Percentiles rank a stretch among this genome's conserved stretches.
These are phyloP conservation scores for Annulohypoxylon stygium DNA, from an alignment of 495 filamentous ascomycete genomes.

Conservation along the genomic window DNA sequence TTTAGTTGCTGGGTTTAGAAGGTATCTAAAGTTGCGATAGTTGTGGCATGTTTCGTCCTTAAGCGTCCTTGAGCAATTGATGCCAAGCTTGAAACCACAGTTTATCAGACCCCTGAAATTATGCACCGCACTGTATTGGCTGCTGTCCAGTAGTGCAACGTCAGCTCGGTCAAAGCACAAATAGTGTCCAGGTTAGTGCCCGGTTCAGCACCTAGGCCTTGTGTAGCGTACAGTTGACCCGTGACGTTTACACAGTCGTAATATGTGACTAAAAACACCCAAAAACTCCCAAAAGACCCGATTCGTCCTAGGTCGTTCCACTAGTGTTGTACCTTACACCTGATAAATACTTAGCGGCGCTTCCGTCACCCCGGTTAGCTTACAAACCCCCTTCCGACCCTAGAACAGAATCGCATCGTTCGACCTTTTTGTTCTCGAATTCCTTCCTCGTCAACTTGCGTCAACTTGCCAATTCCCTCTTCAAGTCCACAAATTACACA, in stretches of 20 bases:
- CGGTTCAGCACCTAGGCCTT: background rate
- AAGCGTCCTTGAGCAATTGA: constrained; percentile 6
- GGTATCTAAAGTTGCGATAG: constrained; percentile 10
- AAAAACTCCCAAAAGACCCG: constrained; percentile 18
- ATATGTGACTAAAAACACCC: constrained; percentile 7
- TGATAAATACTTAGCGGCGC: background rate
- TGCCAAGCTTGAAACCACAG: constrained; percentile 26
- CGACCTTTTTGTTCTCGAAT: constrained; percentile 32
- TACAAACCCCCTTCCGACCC: constrained; percentile 37
- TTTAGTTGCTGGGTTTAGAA: constrained; percentile 32
- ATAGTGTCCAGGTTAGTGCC: constrained; percentile 5
- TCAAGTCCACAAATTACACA: constrained; percentile 9
- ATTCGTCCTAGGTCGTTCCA: constrained; percentile 36
- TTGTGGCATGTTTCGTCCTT: constrained; percentile 11
- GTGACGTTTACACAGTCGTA: constrained; percentile 5
- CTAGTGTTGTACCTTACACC: constrained; percentile 9
- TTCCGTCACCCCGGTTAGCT: constrained; percentile 28
- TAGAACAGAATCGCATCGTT: constrained; percentile 43
- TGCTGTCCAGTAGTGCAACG: background rate
- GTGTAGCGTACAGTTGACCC: background rate
- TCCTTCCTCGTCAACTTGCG: constrained; percentile 30
- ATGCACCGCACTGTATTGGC: constrained; percentile 28
- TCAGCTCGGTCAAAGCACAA: constrained; percentile 20
- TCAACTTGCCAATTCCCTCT: constrained; percentile 10
- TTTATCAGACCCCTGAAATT: background rate